Conservation (phyloP, 2,329 filamentous ascomycete genomes). For the Balansia obtecta region DNA sequence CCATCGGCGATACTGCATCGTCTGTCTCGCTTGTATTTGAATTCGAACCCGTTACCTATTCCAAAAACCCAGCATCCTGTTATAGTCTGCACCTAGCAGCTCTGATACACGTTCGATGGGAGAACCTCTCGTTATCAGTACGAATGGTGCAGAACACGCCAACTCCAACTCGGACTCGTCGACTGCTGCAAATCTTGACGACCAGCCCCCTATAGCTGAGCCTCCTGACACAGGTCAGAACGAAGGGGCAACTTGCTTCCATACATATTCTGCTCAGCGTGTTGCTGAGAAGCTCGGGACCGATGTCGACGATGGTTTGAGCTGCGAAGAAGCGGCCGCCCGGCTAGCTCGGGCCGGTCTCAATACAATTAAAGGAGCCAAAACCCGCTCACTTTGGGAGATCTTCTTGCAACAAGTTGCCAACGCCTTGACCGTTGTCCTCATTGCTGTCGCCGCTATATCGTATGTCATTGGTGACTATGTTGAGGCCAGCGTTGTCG, state of each 20-base stretch:
- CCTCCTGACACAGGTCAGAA: slow-evolving; percentile 18
- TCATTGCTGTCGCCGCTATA: slow-evolving; percentile 61
- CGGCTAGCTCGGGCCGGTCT: slow-evolving; percentile 54
- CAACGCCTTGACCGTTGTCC: slow-evolving; percentile 63
- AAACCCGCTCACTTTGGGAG: slow-evolving; percentile 60
- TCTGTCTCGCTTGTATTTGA: not conserved
- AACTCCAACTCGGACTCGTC: slow-evolving; percentile 25
- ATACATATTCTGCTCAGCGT: slow-evolving; percentile 22
- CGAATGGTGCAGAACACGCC: slow-evolving; percentile 30
- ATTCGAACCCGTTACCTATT: slow-evolving; percentile 4
- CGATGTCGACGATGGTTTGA: slow-evolving; percentile 46
- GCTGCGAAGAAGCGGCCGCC: slow-evolving; percentile 46
- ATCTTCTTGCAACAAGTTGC: slow-evolving; percentile 67
- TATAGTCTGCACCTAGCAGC: slow-evolving; percentile 6
- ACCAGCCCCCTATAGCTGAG: slow-evolving; percentile 28
- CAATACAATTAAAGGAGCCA: slow-evolving; percentile 60
- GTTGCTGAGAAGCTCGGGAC: slow-evolving; percentile 28
- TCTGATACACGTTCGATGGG: slow-evolving; percentile 27
- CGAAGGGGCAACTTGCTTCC: slow-evolving; percentile 22
- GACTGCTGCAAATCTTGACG: slow-evolving; percentile 22
- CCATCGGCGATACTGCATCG: not conserved
- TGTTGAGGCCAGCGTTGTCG: slow-evolving; percentile 50
- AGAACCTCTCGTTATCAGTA: slow-evolving; percentile 24
- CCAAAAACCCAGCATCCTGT: slow-evolving; percentile 4
- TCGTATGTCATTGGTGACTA: slow-evolving; percentile 54